A percentile compares a stretch with the other conserved stretches of the same genome.
Evolutionary conservation across 2,329 filamentous ascomycete genomes (phyloP).

Genomic region (Monosporascus sp.): DNA sequence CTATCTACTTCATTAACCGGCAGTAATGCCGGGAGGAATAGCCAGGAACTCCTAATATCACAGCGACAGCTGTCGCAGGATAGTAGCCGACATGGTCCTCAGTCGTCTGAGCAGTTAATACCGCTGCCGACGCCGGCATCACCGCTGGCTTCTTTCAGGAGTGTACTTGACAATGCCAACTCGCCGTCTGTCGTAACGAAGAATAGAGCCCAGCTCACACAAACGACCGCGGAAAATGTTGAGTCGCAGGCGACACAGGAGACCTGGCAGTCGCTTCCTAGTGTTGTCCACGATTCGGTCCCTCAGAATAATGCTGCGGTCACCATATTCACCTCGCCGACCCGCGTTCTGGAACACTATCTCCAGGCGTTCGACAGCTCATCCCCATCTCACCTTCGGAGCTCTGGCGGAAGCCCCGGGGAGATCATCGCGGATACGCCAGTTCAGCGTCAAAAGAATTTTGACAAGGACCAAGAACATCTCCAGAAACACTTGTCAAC

Average conservation of each 20-base stretch:
- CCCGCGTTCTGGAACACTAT: slow-evolving; percentile 44
- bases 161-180: slow-evolving; percentile 37
- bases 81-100: slow-evolving; percentile 1
- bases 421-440: slow-evolving; percentile 6
- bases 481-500: not conserved
- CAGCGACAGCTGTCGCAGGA: slow-evolving; percentile 8
- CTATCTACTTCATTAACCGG: not conserved
- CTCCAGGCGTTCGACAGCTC: slow-evolving; percentile 31
- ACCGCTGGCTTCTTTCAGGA: slow-evolving; percentile 36
- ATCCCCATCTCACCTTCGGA: slow-evolving; percentile 6
- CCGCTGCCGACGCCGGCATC: slow-evolving; percentile 17
- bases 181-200: slow-evolving; percentile 24
- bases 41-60: slow-evolving; percentile 1
- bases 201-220: not conserved
- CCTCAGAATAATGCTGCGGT: slow-evolving; percentile 30
- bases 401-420: slow-evolving; percentile 8
- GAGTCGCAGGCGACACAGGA: slow-evolving; percentile 17
- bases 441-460: no score
- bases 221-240: slow-evolving; percentile 1
- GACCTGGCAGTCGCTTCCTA: slow-evolving; percentile 41
- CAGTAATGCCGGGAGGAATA: slow-evolving; percentile 2
- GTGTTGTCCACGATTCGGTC: slow-evolving; percentile 51
- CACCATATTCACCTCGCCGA: slow-evolving; percentile 39
- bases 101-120: slow-evolving; percentile 5
- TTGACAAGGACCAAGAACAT: no score